Evolutionary conservation across 192 early-diverging fungal species (phyloP).

Genomic region (Podila minutissima): DNA sequence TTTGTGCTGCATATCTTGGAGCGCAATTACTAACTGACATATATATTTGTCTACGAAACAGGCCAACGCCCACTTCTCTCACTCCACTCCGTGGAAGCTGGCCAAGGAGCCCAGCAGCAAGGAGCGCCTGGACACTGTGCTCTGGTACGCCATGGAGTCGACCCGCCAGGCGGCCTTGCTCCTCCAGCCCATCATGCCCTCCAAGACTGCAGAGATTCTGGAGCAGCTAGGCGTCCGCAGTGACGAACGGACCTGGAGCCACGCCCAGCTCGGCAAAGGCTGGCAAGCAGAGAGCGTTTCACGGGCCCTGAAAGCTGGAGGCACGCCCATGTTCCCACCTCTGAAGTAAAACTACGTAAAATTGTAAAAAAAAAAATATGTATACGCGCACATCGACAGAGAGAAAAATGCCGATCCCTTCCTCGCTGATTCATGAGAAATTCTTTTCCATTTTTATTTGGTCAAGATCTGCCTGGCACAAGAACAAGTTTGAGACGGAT

Average conservation of each 20-base stretch:
- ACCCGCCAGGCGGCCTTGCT: slow-evolving; percentile 77
- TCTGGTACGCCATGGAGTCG: slow-evolving; percentile 83
- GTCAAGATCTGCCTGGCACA: no score
- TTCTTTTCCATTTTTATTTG: background rate
- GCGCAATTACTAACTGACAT: background rate
- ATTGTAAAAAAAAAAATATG: no score
- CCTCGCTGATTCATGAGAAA: background rate
- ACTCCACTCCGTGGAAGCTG: slow-evolving; percentile 84
- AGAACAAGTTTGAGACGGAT: no score
- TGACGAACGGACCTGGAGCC: slow-evolving; percentile 66
- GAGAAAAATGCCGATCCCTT: slow-evolving; percentile 77
- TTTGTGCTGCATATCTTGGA: background rate
- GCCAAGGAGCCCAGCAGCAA: slow-evolving; percentile 59
- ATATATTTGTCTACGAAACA: slow-evolving; percentile 6
- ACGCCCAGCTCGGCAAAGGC: slow-evolving; percentile 68
- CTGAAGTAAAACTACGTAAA: slow-evolving; percentile 1
- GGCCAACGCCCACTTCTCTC: slow-evolving; percentile 79
- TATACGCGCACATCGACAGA: no score
- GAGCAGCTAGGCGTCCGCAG: slow-evolving; percentile 66
- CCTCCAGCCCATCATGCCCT: slow-evolving; percentile 89
- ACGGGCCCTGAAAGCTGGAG: background rate
- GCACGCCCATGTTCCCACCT: slow-evolving; percentile 22
- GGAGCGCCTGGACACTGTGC: slow-evolving; percentile 64
- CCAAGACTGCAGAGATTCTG: slow-evolving; percentile 73
- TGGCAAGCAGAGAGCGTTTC: slow-evolving; percentile 53